Base-by-base conservation (phyloP, 345 rosid genomes). In the Gossypium stocksii region DNA sequence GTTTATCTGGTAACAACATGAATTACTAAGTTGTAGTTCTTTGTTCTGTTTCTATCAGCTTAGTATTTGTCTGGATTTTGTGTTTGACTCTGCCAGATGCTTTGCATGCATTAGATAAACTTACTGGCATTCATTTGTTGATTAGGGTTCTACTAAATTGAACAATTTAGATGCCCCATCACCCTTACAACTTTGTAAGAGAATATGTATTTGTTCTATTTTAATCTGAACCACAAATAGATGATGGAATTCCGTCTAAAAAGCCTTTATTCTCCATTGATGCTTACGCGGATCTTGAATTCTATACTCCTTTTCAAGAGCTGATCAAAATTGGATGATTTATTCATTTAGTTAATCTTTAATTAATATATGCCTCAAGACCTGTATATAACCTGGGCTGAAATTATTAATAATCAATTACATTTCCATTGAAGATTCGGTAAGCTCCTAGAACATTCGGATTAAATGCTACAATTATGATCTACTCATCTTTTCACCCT, bases 1-100 rank as follows among this genome's bases (percentile, higher is more conserved):
- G 62, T 85, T 95, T 74, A 70, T 91, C 34, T 83, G 98, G 98
- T 95, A 89, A 88, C 4, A 65, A 46, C 43, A 27, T n/a, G 16
- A 17, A n/a, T 3, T 46, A 29, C 48, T 13, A 29, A 78, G 51
- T 68, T 43, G 58, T 34, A 15, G 20, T 56, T 64, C 20, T 14
- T 73, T 5, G 25, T 69, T 29, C 61, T 49, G 19, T 72, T 69
- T 77, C 54, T 49, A 46, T 66, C 51, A 10, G 2, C 58, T 25
- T 14, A 16, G 41, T 52, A 15, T 73, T 5, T 68, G 57, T 59
- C 29, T 59, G 34, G 48, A 14, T 78, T 49, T 25, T 53, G 64
- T 19, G 51, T 46, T 65, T 13, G 29, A 56, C 59, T 43, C 56
- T 7, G 16, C 27, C 54, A 13, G 48, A 65, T 63, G 22, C 23